Conservation (phyloP, 2,329 filamentous ascomycete species). For the Plenodomus tracheiphilus region DNA sequence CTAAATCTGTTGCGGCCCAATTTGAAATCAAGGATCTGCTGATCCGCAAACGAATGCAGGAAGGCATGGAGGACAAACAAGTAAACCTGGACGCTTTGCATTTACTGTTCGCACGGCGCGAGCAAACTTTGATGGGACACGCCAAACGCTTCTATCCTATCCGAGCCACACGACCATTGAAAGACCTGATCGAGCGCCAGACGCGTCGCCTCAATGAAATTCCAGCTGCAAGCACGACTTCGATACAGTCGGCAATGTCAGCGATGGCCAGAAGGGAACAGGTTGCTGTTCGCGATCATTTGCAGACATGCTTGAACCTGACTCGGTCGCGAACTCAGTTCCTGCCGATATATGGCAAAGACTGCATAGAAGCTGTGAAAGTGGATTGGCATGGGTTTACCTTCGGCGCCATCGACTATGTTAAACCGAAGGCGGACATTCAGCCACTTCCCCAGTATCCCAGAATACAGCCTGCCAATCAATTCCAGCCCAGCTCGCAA, state of each 20-base stretch:
- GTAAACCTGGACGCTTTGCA: conserved; percentile 80
- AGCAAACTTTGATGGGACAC: conserved; percentile 61
- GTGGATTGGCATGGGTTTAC: conserved; percentile 52
- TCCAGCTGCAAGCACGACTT: conserved; percentile 59
- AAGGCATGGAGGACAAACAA: conserved; percentile 62
- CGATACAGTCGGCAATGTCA: conserved; percentile 68
- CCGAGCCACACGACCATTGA: conserved; percentile 70
- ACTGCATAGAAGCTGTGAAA: conserved; percentile 74
- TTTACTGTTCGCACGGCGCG: conserved; percentile 71
- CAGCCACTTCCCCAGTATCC: conserved; percentile 14
- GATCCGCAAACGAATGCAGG: conserved; percentile 68
- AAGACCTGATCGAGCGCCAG: conserved; percentile 73
- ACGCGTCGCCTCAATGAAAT: conserved; percentile 57
- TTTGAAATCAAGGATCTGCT: conserved; percentile 74
- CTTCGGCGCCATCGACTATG: conserved; percentile 28
- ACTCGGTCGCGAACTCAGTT: conserved; percentile 81
- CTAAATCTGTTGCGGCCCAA: conserved; percentile 72
- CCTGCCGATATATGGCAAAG: conserved; percentile 78
- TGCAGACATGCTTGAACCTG: conserved; percentile 79
- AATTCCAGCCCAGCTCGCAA: conserved; percentile 14
- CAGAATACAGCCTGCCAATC: conserved; percentile 7
- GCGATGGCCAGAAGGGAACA: conserved; percentile 70
- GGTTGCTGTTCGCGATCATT: conserved; percentile 68
- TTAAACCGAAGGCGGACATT: conserved; percentile 35
- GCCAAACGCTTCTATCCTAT: conserved; percentile 44